Percentiles rank a stretch among this genome's conserved stretches.
Conservation (phyloP, 2,329 filamentous ascomycete genomes). For the Corniculantispora saksenae region DNA sequence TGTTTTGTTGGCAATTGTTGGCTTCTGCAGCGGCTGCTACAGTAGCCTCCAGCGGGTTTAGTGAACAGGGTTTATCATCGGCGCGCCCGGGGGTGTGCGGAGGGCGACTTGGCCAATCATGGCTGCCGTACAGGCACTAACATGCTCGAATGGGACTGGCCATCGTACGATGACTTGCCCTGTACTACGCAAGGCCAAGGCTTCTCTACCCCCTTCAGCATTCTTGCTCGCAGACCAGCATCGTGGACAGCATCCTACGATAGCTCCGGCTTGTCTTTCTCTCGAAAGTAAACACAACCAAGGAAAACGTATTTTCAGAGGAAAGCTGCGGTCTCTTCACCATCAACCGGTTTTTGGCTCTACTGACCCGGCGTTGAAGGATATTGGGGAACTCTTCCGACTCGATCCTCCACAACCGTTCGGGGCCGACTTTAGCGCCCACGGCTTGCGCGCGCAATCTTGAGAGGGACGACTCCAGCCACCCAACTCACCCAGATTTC, state of each 20-base stretch:
- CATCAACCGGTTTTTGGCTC: too few species aligned
- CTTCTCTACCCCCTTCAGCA: background rate
- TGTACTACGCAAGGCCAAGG: background rate
- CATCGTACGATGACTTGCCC: slow-evolving; percentile 10
- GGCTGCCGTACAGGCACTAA: background rate
- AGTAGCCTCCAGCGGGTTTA: background rate
- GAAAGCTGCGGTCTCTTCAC: too few species aligned
- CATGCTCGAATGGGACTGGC: slow-evolving; percentile 4
- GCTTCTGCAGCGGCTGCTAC: background rate
- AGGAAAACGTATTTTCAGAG: too few species aligned
- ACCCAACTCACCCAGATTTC: background rate
- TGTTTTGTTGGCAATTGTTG: background rate
- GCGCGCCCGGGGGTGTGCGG: background rate
- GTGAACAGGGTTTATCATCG: background rate
- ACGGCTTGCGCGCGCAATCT: too few species aligned
- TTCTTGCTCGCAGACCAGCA: too few species aligned
- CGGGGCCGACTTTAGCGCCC: too few species aligned
- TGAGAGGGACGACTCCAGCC: background rate
- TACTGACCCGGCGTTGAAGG: too few species aligned
- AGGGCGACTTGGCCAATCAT: background rate
- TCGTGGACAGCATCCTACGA: too few species aligned
- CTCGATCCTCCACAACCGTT: background rate
- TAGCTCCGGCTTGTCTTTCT: background rate
- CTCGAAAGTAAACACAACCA: background rate
- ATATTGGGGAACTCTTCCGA: too few species aligned